Base-by-base conservation (phyloP, 2,329 filamentous ascomycete genomes). In the Aureobasidium sp. region DNA sequence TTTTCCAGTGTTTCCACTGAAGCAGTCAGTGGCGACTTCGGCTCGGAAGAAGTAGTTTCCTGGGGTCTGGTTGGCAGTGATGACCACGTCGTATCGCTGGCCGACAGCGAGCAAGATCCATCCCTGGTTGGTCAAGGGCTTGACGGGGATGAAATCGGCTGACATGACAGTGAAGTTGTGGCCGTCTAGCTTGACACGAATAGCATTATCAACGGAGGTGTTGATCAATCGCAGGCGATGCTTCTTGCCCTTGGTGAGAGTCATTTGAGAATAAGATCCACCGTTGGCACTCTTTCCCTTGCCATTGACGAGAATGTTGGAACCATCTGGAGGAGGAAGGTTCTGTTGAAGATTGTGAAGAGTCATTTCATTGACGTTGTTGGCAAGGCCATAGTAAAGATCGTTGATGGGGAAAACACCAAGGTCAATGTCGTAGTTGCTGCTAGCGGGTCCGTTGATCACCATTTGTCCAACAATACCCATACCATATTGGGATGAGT, bases 41-140 rank as follows among this genome's bases (percentile, higher is more conserved):
- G 72, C 71, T 3, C 72, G 66, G 60, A 75, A 71, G 72, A 73
- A 75, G 60, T 74, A 74, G 56, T 64, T 71, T 30, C 64, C 70
- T 2, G 63, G 60, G 3, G 70, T 65, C 57, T 74, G 71, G 55
- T 74, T 72, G 37, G 72, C 70, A 17, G 62, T 68, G 61, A 75
- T 68, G 53, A 75, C 62, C 6, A 75, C 71, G 45, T 75, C 72
- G 65, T 74, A 74, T 3, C 73, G 68, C 57, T 75, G 72, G 8
- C 68, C 71, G 29, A 74, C 71, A 7, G 61, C 69, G 6, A 75
- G 57, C 21, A 71, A 59, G 1, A 74, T 25, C 56, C 65, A 70
- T 17, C 62, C 34, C 48, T 56, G 51, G 53, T 51, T 32, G 39
- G 59, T 14, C 55, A 56, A 29, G 12, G 56, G 45, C 24, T 59